Evolutionary conservation across 192 early-diverging fungal species (phyloP).

Genomic region (Coemansia pectinata): DNA sequence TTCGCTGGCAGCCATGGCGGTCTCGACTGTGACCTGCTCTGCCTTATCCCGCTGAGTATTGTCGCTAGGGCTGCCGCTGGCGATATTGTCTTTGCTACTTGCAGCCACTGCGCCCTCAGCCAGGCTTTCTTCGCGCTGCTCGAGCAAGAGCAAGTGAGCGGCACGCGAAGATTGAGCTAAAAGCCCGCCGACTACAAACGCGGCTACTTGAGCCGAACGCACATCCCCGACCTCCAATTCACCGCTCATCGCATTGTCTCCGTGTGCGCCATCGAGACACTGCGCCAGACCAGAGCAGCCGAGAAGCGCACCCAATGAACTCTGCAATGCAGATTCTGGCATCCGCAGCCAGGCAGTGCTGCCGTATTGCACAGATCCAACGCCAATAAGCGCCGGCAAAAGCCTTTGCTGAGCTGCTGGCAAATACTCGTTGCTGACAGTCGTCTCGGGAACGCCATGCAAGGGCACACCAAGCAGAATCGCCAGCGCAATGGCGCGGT

Average conservation of each 20-base stretch:
- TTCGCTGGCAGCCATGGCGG: conserved; percentile 11
- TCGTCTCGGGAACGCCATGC: conserved; percentile 44
- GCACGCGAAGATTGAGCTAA: conserved; percentile 25
- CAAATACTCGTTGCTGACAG: conserved; percentile 31
- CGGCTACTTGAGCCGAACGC: conserved; percentile 28
- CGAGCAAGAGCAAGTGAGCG: conserved; percentile 6
- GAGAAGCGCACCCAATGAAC: conserved; percentile 18
- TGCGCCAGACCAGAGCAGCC: conserved; percentile 25
- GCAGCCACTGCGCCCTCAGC: background rate
- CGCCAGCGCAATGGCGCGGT: conserved; percentile 24
- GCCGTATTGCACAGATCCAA: conserved; percentile 37
- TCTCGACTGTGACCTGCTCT: background rate
- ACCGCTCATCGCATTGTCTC: background rate
- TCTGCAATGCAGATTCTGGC: conserved; percentile 15
- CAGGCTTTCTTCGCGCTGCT: background rate
- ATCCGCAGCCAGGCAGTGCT: conserved; percentile 38
- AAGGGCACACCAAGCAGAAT: conserved; percentile 39
- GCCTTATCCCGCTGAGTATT: background rate
- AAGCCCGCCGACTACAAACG: conserved; percentile 23
- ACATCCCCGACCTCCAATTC: conserved; percentile 20
- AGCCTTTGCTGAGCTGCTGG: conserved; percentile 23
- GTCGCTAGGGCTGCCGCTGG: background rate
- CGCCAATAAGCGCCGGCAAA: conserved; percentile 22
- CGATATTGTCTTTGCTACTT: background rate
- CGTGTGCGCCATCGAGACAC: background rate